A percentile compares a stretch with the other conserved stretches of the same genome.
Conservation (phyloP, 306 rosid species). For the Cicer cuneatum region DNA sequence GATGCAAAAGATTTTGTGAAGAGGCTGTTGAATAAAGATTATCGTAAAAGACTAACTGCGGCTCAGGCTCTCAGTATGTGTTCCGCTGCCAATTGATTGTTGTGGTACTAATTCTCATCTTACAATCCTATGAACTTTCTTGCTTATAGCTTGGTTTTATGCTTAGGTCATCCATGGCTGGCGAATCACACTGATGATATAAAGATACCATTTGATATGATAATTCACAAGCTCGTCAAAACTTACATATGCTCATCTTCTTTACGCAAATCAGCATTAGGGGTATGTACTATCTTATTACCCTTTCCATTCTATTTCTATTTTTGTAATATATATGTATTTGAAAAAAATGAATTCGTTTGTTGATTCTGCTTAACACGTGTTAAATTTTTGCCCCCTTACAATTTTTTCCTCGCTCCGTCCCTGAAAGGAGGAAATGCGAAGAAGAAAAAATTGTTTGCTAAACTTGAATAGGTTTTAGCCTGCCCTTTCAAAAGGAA, state of each 20-base stretch:
- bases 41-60: slow-evolving; percentile 77
- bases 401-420: not conserved
- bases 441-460: not conserved
- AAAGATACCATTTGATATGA: slow-evolving; percentile 73
- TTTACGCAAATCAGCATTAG: slow-evolving; percentile 76
- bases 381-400: not conserved
- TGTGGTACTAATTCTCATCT: slow-evolving; percentile 7
- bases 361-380: not conserved
- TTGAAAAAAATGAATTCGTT: no score
- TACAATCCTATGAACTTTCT: slow-evolving; percentile 15
- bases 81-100: slow-evolving; percentile 37
- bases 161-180: slow-evolving; percentile 86
- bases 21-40: slow-evolving; percentile 74
- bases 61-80: slow-evolving; percentile 72
- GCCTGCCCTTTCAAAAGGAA: not conserved
- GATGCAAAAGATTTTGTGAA: slow-evolving; percentile 83
- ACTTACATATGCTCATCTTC: slow-evolving; percentile 75
- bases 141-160: slow-evolving; percentile 34
- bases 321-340: no score
- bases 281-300: slow-evolving; percentile 50
- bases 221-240: slow-evolving; percentile 70
- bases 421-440: not conserved
- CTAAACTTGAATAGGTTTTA: not conserved
- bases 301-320: no score
- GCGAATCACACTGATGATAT: slow-evolving; percentile 50